A percentile compares a stretch with the other conserved stretches of the same genome.
Conservation (phyloP, 2,329 filamentous ascomycete genomes). For the Thielaviopsis cerberus region DNA sequence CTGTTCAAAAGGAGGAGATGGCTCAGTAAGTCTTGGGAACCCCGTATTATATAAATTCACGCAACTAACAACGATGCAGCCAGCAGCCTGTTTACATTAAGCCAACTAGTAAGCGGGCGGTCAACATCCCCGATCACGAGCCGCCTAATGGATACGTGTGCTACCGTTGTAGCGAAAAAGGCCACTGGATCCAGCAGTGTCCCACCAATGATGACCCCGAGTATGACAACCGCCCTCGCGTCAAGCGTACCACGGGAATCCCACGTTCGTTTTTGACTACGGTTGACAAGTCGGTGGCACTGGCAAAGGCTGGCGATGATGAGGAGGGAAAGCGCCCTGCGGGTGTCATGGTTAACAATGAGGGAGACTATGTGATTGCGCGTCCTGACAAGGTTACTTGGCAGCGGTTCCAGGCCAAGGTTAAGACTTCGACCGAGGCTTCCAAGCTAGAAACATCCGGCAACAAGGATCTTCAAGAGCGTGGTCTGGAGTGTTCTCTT, state of each 20-base stretch:
- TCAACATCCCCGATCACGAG: constrained; percentile 75
- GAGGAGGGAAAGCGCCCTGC: constrained; percentile 67
- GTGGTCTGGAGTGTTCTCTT: constrained; percentile 79
- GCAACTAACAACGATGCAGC: constrained; percentile 24
- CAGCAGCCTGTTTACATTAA: constrained; percentile 43
- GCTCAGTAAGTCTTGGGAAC: constrained; percentile 45
- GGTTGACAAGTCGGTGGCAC: constrained; percentile 70
- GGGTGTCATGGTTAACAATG: constrained; percentile 92
- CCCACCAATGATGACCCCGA: constrained; percentile 97
- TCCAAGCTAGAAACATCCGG: constrained; percentile 59
- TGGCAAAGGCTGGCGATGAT: constrained; percentile 53
- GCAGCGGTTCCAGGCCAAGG: constrained; percentile 92
- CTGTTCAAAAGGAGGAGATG: constrained; percentile 81
- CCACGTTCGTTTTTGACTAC: constrained; percentile 89
- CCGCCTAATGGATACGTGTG: constrained; percentile 89
- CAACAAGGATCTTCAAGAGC: constrained; percentile 74
- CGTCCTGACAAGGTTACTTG: constrained; percentile 89
- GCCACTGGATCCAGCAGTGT: constrained; percentile 97
- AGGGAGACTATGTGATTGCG: constrained; percentile 92
- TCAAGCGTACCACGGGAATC: constrained; percentile 93
- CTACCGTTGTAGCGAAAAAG: constrained; percentile 89
- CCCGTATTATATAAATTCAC: constrained; percentile 7
- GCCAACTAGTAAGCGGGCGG: constrained; percentile 41
- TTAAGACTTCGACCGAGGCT: constrained; percentile 66
- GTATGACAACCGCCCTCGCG: constrained; percentile 79